phyloP scores from a whole-genome alignment of 192 early-diverging fungal species.

The Backusella tuberculispora region DNA sequence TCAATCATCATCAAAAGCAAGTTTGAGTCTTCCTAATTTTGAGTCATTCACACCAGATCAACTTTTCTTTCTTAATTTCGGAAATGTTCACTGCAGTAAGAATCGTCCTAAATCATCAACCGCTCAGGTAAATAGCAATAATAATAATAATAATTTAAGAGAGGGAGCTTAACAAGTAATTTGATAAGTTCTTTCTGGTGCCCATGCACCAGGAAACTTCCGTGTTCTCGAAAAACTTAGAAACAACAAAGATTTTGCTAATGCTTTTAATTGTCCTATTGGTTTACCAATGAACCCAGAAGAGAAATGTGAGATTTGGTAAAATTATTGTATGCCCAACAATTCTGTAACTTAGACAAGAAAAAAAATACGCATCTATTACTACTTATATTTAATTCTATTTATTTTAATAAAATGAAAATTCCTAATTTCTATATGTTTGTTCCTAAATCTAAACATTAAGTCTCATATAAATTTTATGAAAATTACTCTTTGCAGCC shows the following conservation, averaged over 20 bases:
- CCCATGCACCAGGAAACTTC: constrained; percentile 62
- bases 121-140: not conserved
- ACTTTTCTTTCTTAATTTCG: constrained; percentile 66
- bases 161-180: not conserved
- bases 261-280: constrained; percentile 63
- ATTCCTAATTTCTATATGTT: too few species aligned
- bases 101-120: constrained; percentile 35
- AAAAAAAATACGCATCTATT: too few species aligned
- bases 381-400: too few species aligned
- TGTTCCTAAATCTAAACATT: too few species aligned
- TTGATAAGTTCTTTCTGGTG: constrained; percentile 56
- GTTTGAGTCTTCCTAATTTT: constrained; percentile 44
- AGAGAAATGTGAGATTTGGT: constrained; percentile 50
- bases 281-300: constrained; percentile 65
- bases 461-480: too few species aligned
- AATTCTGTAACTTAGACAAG: too few species aligned
- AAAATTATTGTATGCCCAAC: too few species aligned
- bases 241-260: constrained; percentile 65
- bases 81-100: constrained; percentile 62
- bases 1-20: constrained; percentile 25
- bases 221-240: constrained; percentile 66
- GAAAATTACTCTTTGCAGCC: too few species aligned
- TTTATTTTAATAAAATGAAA: too few species aligned
- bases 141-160: not conserved
- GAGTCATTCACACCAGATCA: constrained; percentile 53